Evolutionary conservation across 257 asterid species (phyloP), one percentile per base, ranked within the genome.

Genomic region (Ophiorrhiza pumila): DNA sequence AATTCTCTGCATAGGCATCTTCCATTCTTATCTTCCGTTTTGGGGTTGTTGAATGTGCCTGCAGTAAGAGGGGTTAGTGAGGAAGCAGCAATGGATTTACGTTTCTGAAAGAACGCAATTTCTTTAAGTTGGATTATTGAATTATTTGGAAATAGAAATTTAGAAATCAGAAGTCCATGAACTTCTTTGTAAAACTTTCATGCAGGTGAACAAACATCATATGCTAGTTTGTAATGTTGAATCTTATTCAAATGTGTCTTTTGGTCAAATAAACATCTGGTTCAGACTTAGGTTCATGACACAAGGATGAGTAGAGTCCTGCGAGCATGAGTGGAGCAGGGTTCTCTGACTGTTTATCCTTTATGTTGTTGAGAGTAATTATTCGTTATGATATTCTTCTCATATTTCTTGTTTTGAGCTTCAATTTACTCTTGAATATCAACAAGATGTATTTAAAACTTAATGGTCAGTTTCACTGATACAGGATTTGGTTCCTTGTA

Each of bases 401-500:
- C 25, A 27, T 56, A 6, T 22, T 3, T 56, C 31, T 56, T 56
- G 10, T 25, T 49, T 49, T 49, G 55, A 14, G n/a, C 55, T 49
- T 37, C 42, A 37, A 6, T 37, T 37, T 37, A 37, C 7, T 2
- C 42, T 49, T 49, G 55, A n/a, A 56, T 22, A 11, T 3, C 14
- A 56, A 49, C 13, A 11, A 25, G 35, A 64, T 64, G 69, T 2
- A 12, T 52, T 25, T n/a, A 2, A n/a, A 15, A 15, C 31, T 11
- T 49, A 13, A 53, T 15, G 7, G 27, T 55, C 53, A 20, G 35
- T 70, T 69, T 70, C 27, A 25, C 1, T 77, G 69, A 34, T 46
- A 17, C 96, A 94, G 98, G 94, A 90, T 75, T 72, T 94, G 60
- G 97, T 92, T 62, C 97, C 98, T 66, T 94, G 99, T 74, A 80